Evolutionary conservation across 179 eudicot species (phyloP), one percentile per base, ranked within the genome.

Genomic region (Camellia oleifera): DNA sequence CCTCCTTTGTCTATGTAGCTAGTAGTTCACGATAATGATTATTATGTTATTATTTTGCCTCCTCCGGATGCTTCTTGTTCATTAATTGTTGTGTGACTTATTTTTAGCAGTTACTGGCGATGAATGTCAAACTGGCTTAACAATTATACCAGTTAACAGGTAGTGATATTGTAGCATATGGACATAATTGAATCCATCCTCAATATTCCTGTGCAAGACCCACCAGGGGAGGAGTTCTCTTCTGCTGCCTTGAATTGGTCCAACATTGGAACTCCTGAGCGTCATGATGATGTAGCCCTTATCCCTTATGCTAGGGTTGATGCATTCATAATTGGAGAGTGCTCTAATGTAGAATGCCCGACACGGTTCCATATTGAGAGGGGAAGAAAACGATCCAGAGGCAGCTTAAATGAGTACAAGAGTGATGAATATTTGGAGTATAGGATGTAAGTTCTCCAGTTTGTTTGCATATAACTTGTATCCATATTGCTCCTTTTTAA

Each of bases 181-280:
- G 99, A 91, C 54, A 78, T 94, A 79, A 82, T 90, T 77, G 97
- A 89, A 71, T 92, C 93, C 48, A 75, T 91, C 40, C 84, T 81
- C 62, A 71, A 86, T 80, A 81, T 96, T 68, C 87, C 87, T 57
- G 88, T 96, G 78, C 99, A 96, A 88, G 84, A 91, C 84, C 98
- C 97, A 73, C 81, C 90, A n/a, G 91, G 81, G 15, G 94, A 82
- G 76, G 97, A 88, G 10, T 96, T 96, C 84, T 94, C 92, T 32
- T 86, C 98, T 45, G 83, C 88, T 83, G 95, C 94, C 85, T 79
- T 96, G 82, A 80, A 83, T 62, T 96, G 99, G 99, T 80, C 83
- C 68, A 96, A 92, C 84, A 87, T 87, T 86, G 97, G 97, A 74
- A 91, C 87, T 79, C 68, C 84, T 61, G 99, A 94, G 66, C n/a